These are phyloP conservation scores for Dicorynia guianensis DNA, from an alignment of 306 rosid species.

Conservation along the genomic window DNA sequence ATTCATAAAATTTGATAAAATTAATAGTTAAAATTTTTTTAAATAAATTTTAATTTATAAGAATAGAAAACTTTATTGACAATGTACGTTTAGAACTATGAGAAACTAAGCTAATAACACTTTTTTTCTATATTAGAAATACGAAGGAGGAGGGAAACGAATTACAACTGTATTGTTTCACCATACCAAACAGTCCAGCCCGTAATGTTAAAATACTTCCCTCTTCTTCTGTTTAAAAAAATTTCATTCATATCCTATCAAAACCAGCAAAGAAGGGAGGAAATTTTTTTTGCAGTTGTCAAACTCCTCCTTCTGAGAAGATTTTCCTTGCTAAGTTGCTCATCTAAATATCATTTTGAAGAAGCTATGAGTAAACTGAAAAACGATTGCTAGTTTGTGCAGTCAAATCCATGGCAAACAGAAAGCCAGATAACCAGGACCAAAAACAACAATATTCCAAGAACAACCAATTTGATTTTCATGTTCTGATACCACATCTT, in stretches of 20 bases:
- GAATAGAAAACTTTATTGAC: too few species aligned
- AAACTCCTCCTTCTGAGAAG: constrained; percentile 39
- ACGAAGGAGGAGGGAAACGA: constrained; percentile 31
- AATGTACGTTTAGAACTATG: constrained; percentile 28
- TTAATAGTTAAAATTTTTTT: too few species aligned
- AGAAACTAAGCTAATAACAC: constrained; percentile 13
- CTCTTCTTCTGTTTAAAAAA: constrained; percentile 16
- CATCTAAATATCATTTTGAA: constrained; percentile 27
- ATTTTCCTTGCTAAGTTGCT: constrained; percentile 31
- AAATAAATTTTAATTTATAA: too few species aligned
- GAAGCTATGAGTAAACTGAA: constrained; percentile 38
- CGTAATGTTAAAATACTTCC: constrained; percentile 32
- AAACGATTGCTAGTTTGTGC: constrained; percentile 63
- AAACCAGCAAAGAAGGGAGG: constrained; percentile 43
- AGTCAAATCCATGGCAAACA: constrained; percentile 86
- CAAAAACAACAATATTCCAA: constrained; percentile 74
- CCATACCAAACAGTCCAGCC: constrained; percentile 44
- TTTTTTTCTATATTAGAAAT: constrained; percentile 39
- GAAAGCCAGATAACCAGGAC: constrained; percentile 89
- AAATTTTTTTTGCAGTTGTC: constrained; percentile 34
- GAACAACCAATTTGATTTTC: constrained; percentile 88
- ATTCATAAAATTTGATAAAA: too few species aligned
- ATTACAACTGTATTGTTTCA: constrained; percentile 43
- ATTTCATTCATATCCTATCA: constrained; percentile 21
- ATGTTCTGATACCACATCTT: constrained; percentile 99